phyloP scores from a whole-genome alignment of 2,329 filamentous ascomycete genomes.

The Colletotrichum zoysiae region DNA sequence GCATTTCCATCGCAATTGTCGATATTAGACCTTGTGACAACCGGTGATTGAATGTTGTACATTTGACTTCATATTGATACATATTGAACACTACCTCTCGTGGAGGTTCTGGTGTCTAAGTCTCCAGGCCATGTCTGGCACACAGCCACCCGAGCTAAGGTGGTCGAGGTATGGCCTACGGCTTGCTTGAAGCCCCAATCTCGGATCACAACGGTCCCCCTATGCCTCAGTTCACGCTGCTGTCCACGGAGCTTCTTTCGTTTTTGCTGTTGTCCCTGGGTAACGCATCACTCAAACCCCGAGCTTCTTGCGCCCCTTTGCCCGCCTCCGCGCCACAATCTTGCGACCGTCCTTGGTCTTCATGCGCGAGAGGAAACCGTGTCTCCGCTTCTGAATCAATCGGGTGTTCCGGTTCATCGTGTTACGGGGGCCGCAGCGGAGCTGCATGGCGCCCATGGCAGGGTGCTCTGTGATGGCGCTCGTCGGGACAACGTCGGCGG shows the following conservation, averaged over 20 bases:
- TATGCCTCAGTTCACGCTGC: too few species aligned
- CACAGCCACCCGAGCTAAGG: neutral
- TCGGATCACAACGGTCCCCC: too few species aligned
- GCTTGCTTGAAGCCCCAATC: neutral
- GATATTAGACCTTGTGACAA: neutral
- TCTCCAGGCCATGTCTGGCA: neutral
- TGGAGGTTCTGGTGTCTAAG: constrained; percentile 1
- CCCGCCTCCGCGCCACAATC: constrained; percentile 63
- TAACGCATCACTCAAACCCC: constrained; percentile 19
- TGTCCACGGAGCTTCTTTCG: neutral
- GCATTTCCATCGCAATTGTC: neutral
- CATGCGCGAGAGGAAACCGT: constrained; percentile 67
- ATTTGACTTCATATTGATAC: constrained; percentile 39
- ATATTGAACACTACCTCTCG: constrained; percentile 23
- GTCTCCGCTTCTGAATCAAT: constrained; percentile 69
- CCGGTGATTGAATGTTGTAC: constrained; percentile 23
- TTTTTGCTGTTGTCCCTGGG: neutral
- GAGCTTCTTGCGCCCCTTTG: constrained; percentile 65
- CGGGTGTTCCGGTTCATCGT: constrained; percentile 68
- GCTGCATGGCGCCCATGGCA: constrained; percentile 62
- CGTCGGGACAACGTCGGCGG: constrained; percentile 60
- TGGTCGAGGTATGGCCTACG: neutral
- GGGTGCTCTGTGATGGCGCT: constrained; percentile 65
- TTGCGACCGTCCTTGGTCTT: constrained; percentile 65
- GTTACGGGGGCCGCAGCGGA: constrained; percentile 70